phyloP scores from a whole-genome alignment of 2,329 filamentous ascomycete species.

The Nothophoma quercina region DNA sequence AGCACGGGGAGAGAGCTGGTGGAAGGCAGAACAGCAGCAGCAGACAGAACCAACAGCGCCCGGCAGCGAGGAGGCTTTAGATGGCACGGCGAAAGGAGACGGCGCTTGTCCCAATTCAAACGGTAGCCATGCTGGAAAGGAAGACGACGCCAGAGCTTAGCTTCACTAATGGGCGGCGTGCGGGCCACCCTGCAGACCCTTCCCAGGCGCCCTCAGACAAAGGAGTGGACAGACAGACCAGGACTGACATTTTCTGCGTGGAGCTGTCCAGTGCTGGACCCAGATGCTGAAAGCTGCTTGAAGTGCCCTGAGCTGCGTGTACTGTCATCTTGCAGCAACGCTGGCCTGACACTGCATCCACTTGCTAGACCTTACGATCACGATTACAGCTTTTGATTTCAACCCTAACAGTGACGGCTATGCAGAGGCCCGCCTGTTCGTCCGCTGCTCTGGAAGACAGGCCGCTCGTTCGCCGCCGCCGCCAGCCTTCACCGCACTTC shows the following conservation, averaged over 20 bases:
- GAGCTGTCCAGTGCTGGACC: background rate
- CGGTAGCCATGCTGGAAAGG: constrained; percentile 25
- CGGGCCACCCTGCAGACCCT: constrained; percentile 30
- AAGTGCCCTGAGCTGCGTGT: background rate
- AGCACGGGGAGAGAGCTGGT: too few species aligned
- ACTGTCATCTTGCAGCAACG: background rate
- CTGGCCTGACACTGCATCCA: background rate
- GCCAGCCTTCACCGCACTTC: constrained; percentile 9
- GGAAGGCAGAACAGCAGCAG: background rate
- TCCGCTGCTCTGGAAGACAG: constrained; percentile 9
- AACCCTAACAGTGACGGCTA: too few species aligned
- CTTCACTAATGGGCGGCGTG: constrained; percentile 15
- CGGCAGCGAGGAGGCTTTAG: constrained; percentile 16
- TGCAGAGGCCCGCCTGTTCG: constrained; percentile 22
- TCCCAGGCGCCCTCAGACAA: constrained; percentile 19
- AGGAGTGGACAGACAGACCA: background rate
- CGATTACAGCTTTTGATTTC: too few species aligned
- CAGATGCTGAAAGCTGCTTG: too few species aligned
- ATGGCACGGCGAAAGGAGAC: constrained; percentile 26
- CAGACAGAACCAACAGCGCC: background rate
- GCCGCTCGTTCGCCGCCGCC: constrained; percentile 7
- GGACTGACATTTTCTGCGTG: background rate
- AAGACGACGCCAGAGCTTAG: constrained; percentile 26
- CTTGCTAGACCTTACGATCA: background rate
- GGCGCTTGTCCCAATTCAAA: constrained; percentile 17